phyloP scores from a whole-genome alignment of 495 filamentous ascomycete genomes.

The Barbatosphaeria neglecta region DNA sequence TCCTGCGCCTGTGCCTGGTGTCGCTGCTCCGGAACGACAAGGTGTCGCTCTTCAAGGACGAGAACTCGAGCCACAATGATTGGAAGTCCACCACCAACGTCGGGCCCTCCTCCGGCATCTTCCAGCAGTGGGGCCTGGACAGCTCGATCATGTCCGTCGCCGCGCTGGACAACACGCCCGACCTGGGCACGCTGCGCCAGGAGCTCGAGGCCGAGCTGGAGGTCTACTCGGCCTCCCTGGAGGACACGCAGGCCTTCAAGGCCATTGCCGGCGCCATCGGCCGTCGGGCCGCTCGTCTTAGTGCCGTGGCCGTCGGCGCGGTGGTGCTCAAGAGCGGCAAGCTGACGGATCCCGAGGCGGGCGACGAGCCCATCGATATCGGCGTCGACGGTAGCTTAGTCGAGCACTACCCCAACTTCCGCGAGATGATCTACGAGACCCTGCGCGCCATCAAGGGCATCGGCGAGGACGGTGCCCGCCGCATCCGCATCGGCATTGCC shows the following conservation, averaged over 20 bases:
- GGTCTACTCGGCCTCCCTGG: constrained; percentile 54
- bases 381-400: constrained; percentile 86
- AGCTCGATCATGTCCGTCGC: constrained; percentile 75
- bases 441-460: constrained; percentile 59
- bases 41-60: constrained; percentile 57
- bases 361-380: constrained; percentile 64
- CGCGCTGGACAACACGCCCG: constrained; percentile 57
- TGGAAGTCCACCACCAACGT: constrained; percentile 56
- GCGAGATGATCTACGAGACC: constrained; percentile 62
- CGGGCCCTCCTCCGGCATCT: constrained; percentile 50
- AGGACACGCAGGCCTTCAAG: constrained; percentile 77
- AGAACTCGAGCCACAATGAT: constrained; percentile 51
- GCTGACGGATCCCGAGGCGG: constrained; percentile 31
- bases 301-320: constrained; percentile 75
- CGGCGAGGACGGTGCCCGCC: constrained; percentile 60
- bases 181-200: constrained; percentile 54
- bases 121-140: constrained; percentile 78
- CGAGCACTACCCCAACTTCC: constrained; percentile 84
- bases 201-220: constrained; percentile 65
- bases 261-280: constrained; percentile 71
- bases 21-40: constrained; percentile 49
- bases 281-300: constrained; percentile 76
- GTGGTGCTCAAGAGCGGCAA: constrained; percentile 65
- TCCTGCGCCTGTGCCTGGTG: constrained; percentile 66
- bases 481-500: constrained; percentile 80